phyloP scores from a whole-genome alignment of 257 asterid species.

The Solanum peruvianum region DNA sequence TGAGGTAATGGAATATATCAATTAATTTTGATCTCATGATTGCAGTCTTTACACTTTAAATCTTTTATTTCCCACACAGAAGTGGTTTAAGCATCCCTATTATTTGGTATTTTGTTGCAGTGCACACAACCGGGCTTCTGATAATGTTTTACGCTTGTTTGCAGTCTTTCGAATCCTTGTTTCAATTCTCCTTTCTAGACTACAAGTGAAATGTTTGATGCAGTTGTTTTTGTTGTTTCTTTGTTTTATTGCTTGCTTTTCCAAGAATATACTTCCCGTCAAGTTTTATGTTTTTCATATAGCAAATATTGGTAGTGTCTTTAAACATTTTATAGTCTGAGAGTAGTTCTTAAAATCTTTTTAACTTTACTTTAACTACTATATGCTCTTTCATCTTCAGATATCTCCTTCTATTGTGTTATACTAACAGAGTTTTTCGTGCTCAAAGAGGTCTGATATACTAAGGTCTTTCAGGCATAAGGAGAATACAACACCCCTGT shows the following conservation, averaged over 20 bases:
- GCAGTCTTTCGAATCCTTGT: neutral
- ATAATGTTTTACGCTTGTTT: neutral
- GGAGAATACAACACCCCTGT: neutral
- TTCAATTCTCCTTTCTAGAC: neutral
- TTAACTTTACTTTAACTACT: neutral
- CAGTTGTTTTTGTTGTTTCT: neutral
- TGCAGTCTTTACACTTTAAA: neutral
- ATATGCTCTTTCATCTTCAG: neutral
- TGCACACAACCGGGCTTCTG: neutral
- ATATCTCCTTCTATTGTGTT: neutral
- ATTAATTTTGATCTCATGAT: neutral
- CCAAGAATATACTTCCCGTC: neutral
- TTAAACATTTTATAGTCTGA: neutral
- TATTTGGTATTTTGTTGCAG: neutral
- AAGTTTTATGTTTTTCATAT: neutral
- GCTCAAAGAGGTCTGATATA: neutral
- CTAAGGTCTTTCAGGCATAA: neutral
- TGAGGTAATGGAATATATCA: neutral
- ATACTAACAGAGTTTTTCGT: neutral
- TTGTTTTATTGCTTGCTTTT: neutral
- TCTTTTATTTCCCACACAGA: neutral
- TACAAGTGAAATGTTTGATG: neutral
- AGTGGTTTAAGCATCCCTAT: neutral
- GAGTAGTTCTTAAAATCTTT: neutral
- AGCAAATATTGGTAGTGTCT: neutral